These are phyloP conservation scores for Blastocystis sp. DNA, from an alignment of 352 stramenopile genomes.

Conservation along the genomic window DNA sequence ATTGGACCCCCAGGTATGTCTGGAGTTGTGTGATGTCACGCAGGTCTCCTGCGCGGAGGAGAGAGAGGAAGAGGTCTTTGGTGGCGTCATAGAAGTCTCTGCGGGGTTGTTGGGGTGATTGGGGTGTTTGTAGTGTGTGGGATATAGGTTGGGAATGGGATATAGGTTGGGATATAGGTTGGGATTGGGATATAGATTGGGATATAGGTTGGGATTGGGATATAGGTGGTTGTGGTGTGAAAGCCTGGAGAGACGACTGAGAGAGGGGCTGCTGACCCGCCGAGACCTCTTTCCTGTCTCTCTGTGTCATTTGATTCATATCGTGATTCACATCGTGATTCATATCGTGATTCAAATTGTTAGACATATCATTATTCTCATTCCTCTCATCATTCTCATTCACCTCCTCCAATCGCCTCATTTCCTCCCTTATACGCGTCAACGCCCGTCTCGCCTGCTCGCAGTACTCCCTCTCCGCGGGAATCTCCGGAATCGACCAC, in stretches of 20 bases:
- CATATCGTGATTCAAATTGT: no score
- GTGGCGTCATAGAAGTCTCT: background rate
- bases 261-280: background rate
- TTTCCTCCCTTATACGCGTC: background rate
- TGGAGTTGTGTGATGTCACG: conserved; percentile 18
- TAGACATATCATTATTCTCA: no score
- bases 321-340: no score
- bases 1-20: background rate
- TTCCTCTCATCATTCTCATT: no score
- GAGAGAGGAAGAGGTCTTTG: background rate
- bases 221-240: background rate
- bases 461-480: background rate
- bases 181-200: background rate
- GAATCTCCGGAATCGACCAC: background rate
- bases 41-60: conserved; percentile 12
- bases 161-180: background rate
- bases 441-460: background rate
- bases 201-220: background rate
- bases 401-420: background rate
- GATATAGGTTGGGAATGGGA: background rate
- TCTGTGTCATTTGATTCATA: no score
- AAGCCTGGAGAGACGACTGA: background rate
- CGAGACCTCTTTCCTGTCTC: no score
- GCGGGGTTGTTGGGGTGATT: background rate
- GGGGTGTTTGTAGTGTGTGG: background rate